Evolutionary conservation across 2,329 filamentous ascomycete species (phyloP).

Genomic region (Fusarium sp.): DNA sequence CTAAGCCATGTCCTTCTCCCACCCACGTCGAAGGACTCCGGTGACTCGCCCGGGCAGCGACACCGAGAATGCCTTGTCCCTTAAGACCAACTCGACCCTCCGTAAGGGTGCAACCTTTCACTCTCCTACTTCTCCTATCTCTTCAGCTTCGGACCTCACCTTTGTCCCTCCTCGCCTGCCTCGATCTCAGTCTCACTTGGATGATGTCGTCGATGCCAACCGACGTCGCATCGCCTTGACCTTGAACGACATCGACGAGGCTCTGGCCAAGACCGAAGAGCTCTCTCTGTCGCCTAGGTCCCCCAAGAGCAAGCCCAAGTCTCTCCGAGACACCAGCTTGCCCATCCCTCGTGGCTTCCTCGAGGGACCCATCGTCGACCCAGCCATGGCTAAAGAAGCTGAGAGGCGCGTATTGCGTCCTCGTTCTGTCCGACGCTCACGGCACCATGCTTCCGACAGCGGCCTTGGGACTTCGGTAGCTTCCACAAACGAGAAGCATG

Average conservation of each 20-base stretch:
- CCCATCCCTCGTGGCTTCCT: conserved; percentile 72
- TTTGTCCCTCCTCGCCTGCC: conserved; percentile 67
- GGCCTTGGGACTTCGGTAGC: conserved; percentile 86
- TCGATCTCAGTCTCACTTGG: conserved; percentile 76
- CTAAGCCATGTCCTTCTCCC: conserved; percentile 62
- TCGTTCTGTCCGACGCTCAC: conserved; percentile 65
- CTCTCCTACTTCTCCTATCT: conserved; percentile 61
- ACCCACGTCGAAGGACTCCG: conserved; percentile 60
- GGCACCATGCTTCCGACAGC: conserved; percentile 85
- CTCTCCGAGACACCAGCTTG: conserved; percentile 66
- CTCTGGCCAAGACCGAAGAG: conserved; percentile 61
- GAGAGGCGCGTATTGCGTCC: conserved; percentile 65
- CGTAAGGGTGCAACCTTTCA: conserved; percentile 78
- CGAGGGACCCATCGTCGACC: conserved; percentile 64
- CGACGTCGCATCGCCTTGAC: conserved; percentile 76
- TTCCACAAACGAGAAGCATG: conserved; percentile 66
- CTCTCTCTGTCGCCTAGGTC: conserved; percentile 53
- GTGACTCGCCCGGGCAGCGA: conserved; percentile 54
- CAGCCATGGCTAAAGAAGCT: conserved; percentile 58
- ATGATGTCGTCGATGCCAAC: conserved; percentile 78
- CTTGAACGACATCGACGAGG: conserved; percentile 73
- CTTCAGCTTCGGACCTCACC: conserved; percentile 51
- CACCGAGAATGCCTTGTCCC: conserved; percentile 48
- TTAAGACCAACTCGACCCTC: conserved; percentile 60
- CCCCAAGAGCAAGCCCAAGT: conserved; percentile 39